Conservation (phyloP, 768 basidiomycete genomes). For the Calocybe gangraenosa region DNA sequence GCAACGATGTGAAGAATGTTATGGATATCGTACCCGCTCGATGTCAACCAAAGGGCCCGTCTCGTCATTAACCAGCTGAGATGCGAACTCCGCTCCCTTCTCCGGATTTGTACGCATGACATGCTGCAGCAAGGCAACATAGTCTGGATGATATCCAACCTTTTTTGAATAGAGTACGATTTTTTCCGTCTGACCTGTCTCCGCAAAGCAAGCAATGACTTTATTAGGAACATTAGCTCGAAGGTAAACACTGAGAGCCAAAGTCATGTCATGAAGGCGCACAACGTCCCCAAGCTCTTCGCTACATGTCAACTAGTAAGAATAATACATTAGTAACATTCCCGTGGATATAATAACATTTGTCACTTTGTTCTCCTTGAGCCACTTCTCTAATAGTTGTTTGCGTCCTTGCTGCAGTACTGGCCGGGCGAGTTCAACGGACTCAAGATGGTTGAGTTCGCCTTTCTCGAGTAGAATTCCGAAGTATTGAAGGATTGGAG, state of each 20-base stretch:
- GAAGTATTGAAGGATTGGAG: constrained; percentile 97
- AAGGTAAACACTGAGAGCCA: constrained; percentile 95
- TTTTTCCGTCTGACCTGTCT: constrained; percentile 98
- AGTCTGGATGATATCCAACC: constrained; percentile 91
- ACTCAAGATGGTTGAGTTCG: constrained; percentile 94
- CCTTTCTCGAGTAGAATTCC: constrained; percentile 98
- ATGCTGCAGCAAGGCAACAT: constrained; percentile 88
- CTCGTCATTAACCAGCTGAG: constrained; percentile 91
- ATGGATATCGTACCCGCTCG: constrained; percentile 59
- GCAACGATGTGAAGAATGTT: constrained; percentile 5
- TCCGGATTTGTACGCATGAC: constrained; percentile 95
- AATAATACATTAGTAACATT: neutral
- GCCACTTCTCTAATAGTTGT: constrained; percentile 96
- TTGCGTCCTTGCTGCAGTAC: constrained; percentile 96
- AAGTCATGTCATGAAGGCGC: constrained; percentile 90
- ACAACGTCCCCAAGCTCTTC: constrained; percentile 99
- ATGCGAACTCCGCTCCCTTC: constrained; percentile 98
- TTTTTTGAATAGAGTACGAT: constrained; percentile 98
- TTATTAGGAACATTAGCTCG: constrained; percentile 98
- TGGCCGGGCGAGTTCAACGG: constrained; percentile 91
- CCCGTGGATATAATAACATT: too few relatives aligned
- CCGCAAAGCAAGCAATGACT: constrained; percentile 98
- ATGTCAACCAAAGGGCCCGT: constrained; percentile 88
- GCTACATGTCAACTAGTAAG: constrained; percentile 86
- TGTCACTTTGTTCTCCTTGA: constrained; percentile 95